A percentile compares a stretch with the other conserved stretches of the same genome.
phyloP scores from a whole-genome alignment of 1,284 basidiomycete species.

The Leccinum griseonigrum region DNA sequence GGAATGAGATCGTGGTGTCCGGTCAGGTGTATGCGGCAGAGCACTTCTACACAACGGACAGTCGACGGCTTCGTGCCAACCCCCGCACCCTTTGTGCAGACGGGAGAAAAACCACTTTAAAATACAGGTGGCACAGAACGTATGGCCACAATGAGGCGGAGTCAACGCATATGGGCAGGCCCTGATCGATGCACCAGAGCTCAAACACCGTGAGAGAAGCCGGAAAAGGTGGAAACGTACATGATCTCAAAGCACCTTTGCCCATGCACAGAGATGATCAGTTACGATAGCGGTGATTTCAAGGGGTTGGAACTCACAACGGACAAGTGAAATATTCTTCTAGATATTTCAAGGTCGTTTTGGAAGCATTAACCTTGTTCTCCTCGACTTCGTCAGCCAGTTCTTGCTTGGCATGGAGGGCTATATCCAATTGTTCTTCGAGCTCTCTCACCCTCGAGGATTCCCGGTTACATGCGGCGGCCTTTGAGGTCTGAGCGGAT shows the following conservation, averaged over 20 bases:
- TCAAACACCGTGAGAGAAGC: constrained; percentile 6
- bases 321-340: constrained; percentile 53
- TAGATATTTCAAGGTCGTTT: constrained; percentile 44
- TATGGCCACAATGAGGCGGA: constrained; percentile 58
- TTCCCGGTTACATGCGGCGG: not conserved
- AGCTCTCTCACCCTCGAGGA: constrained; percentile 24
- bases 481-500: not conserved
- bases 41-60: constrained; percentile 63
- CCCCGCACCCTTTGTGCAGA: constrained; percentile 55
- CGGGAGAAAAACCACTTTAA: constrained; percentile 66
- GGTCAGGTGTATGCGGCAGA: constrained; percentile 49
- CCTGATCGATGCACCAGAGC: constrained; percentile 34
- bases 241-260: constrained; percentile 42
- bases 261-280: constrained; percentile 7
- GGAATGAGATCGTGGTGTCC: constrained; percentile 43
- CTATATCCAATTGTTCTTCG: constrained; percentile 36
- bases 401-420: constrained; percentile 40
- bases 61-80: constrained; percentile 63
- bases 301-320: constrained; percentile 18
- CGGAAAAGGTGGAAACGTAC: constrained; percentile 27
- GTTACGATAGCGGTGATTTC: constrained; percentile 9
- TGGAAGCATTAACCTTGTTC: constrained; percentile 32
- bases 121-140: constrained; percentile 63
- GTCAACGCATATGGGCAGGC: constrained; percentile 58
- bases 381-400: constrained; percentile 39